Evolutionary conservation across 179 eudicot genomes (phyloP).

Genomic region (Dionaea muscipula): DNA sequence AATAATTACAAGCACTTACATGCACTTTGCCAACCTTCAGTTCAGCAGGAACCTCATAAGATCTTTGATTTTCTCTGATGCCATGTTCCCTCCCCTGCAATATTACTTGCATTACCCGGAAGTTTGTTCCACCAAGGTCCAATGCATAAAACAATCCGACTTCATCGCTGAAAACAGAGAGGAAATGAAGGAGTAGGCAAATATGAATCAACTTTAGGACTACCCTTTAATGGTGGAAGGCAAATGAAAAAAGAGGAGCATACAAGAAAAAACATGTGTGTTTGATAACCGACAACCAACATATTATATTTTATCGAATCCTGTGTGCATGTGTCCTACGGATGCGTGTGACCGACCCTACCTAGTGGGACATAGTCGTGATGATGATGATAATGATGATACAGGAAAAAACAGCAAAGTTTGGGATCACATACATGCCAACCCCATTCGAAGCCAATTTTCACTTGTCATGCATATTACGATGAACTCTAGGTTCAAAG

Average conservation of each 20-base stretch:
- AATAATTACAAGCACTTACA: conserved; percentile 20
- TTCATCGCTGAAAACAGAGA: conserved; percentile 27
- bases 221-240: background rate
- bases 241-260: too few relatives aligned
- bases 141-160: conserved; percentile 56
- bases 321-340: too few relatives aligned
- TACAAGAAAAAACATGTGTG: too few relatives aligned
- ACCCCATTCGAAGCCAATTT: background rate
- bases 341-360: too few relatives aligned
- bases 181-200: background rate
- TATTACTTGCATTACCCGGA: conserved; percentile 47
- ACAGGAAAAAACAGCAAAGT: background rate
- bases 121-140: conserved; percentile 75
- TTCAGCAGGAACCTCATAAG: conserved; percentile 32
- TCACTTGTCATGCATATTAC: background rate
- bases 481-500: background rate
- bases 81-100: conserved; percentile 28
- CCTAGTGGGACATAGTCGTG: too few relatives aligned
- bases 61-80: conserved; percentile 23
- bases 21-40: conserved; percentile 41
- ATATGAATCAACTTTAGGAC: background rate
- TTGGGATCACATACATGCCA: background rate
- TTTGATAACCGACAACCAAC: too few relatives aligned
- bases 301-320: too few relatives aligned
- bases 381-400: too few relatives aligned